These are phyloP conservation scores for Fagus crenata DNA, from an alignment of 306 rosid genomes.

Conservation along the genomic window DNA sequence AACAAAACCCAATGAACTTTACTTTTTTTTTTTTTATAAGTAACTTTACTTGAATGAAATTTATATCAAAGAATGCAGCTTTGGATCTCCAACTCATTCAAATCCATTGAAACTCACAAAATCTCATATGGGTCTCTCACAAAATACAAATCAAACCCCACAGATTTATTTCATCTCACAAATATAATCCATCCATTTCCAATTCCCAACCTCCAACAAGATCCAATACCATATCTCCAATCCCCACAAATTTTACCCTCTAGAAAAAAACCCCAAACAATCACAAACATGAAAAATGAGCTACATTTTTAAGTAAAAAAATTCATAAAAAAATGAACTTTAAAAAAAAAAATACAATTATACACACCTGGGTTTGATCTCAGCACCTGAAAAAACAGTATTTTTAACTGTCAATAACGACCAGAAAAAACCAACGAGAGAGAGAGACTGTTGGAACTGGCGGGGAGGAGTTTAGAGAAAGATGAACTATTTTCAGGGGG, in stretches of 20 bases:
- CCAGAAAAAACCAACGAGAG: slow-evolving; percentile 12
- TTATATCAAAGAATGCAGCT: slow-evolving; percentile 19
- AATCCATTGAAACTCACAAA: slow-evolving; percentile 15
- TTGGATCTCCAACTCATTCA: slow-evolving; percentile 34
- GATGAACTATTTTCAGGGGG: slow-evolving; percentile 30
- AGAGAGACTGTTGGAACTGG: slow-evolving; percentile 38
- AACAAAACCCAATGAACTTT: slow-evolving; percentile 5
- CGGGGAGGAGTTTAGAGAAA: slow-evolving; percentile 55
- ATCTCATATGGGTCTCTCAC: slow-evolving; percentile 30
- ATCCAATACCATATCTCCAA: slow-evolving; percentile 17
- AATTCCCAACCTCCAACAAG: slow-evolving; percentile 26
- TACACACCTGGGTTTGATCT: slow-evolving; percentile 30
- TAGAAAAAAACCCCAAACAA: not conserved
- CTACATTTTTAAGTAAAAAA: not conserved
- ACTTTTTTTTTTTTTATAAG: not conserved
- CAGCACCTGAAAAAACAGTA: not conserved
- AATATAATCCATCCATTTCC: slow-evolving; percentile 9
- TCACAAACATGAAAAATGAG: not conserved
- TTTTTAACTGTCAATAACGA: slow-evolving; percentile 44
- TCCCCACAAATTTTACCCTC: slow-evolving; percentile 1
- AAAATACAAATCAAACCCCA: slow-evolving; percentile 1
- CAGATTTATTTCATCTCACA: slow-evolving; percentile 9
- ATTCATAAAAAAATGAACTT: not conserved
- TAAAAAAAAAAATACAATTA: not conserved
- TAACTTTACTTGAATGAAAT: slow-evolving; percentile 15